Base-by-base conservation (phyloP, 116 monocot genomes). In the Trichopus zeylanicus region DNA sequence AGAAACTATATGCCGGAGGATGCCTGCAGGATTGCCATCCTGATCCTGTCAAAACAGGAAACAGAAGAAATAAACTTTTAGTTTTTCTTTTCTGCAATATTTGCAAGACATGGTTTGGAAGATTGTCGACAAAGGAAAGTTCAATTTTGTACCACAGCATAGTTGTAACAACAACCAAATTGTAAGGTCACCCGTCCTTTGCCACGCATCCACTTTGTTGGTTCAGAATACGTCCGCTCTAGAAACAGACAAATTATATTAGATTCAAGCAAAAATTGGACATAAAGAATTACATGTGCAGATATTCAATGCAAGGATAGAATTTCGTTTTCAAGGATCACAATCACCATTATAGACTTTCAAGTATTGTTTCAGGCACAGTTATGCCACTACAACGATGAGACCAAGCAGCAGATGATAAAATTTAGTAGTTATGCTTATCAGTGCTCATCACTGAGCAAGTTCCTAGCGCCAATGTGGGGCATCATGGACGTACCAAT, bases 131-230 rank as follows among this genome's bases (percentile, higher is more conserved):
- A n/a, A 16, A 42, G 18, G 42, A 42, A 42, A 13, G 42, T 42
- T 42, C 42, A 25, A 9, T 19, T n/a, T 29, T 1, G 9, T 82
- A 91, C 85, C 69, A 29, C 28, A 20, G 91, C 77, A 68, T 84
- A 80, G 56, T 87, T 98, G 59, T 88, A 91, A 51, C 88, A 85
- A 52, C 98, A 98, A 33, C 98, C 88, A 57, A 91, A 98, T 56
- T 98, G 98, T 24, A 98, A 71, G 16, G 98, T 91, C 19, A 80
- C 67, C 3, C 85, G 76, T 24, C 82, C 91, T 76, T 91, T 83
- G 21, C 80, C 88, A 15, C 67, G 63, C 91, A 88, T 82, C 82
- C 84, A 82, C 38, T 84, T 88, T 4, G 21, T 51, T 4, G 88
- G 82, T 48, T 78, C 80, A 29, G 88, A 79, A 61, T 91, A 91